Evolutionary conservation across 2,329 filamentous ascomycete species (phyloP).

Genomic region (Xylaria sp.): DNA sequence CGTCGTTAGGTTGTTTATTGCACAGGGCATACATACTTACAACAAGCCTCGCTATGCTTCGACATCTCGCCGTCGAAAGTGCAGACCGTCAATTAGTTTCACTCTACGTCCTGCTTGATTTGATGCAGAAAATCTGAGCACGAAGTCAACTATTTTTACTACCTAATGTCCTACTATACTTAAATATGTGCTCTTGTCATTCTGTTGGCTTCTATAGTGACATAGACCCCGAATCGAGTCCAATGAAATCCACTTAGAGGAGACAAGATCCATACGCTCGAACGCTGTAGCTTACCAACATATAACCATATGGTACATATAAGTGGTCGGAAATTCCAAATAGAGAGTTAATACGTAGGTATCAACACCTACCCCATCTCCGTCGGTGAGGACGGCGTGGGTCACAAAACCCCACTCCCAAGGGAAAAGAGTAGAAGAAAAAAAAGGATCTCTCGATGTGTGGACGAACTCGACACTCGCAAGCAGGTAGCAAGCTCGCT

Average conservation of each 20-base stretch:
- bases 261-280: conserved; percentile 7
- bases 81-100: neutral
- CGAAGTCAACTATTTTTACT: neutral
- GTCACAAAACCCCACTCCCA: neutral
- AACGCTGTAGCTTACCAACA: too few relatives aligned
- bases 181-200: neutral
- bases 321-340: too few relatives aligned
- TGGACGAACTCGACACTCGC: too few relatives aligned
- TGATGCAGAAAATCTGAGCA: neutral
- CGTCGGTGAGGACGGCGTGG: neutral
- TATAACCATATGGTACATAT: too few relatives aligned
- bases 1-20: neutral
- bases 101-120: neutral
- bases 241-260: too few relatives aligned
- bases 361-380: too few relatives aligned
- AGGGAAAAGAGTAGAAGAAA: too few relatives aligned
- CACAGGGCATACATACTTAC: conserved; percentile 32
- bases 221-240: neutral
- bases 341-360: too few relatives aligned
- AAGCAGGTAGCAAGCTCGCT: too few relatives aligned
- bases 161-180: neutral
- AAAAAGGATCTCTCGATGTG: too few relatives aligned
- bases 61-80: conserved; percentile 27
- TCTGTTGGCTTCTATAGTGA: conserved; percentile 4
- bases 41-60: conserved; percentile 40